phyloP scores from a whole-genome alignment of 108 stramenopile species.

The Poteriospumella lacustris region DNA sequence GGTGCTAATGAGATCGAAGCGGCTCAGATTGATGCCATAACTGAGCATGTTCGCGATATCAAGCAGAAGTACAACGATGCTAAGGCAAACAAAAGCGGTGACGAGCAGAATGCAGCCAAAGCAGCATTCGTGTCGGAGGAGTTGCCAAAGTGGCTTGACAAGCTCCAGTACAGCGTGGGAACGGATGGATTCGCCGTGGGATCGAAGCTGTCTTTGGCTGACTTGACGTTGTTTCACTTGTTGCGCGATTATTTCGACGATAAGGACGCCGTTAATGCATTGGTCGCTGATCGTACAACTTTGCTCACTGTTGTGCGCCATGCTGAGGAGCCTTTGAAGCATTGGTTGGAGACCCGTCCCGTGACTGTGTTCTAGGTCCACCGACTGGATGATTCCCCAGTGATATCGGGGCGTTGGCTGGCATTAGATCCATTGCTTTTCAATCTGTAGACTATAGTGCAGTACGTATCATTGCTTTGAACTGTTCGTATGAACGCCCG shows the following conservation, averaged over 20 bases:
- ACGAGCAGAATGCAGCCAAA: constrained; percentile 45
- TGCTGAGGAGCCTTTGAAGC: too few relatives aligned
- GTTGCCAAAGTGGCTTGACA: constrained; percentile 53
- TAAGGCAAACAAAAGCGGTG: constrained; percentile 39
- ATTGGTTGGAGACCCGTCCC: too few relatives aligned
- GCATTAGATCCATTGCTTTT: too few relatives aligned
- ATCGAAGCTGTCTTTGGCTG: neutral
- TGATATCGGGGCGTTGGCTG: too few relatives aligned
- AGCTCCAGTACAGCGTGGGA: constrained; percentile 48
- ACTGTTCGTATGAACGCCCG: too few relatives aligned
- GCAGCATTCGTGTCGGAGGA: constrained; percentile 53
- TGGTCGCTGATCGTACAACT: too few relatives aligned
- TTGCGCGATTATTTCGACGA: constrained; percentile 40
- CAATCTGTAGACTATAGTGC: too few relatives aligned
- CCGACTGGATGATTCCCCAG: too few relatives aligned
- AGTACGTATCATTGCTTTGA: too few relatives aligned
- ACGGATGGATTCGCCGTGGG: neutral
- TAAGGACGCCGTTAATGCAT: too few relatives aligned
- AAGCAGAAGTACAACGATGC: constrained; percentile 54
- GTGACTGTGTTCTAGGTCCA: too few relatives aligned
- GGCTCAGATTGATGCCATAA: constrained; percentile 54
- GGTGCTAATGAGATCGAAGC: neutral
- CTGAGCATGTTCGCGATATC: constrained; percentile 63
- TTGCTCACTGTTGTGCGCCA: too few relatives aligned
- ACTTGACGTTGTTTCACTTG: neutral